Percentiles rank a stretch among this genome's conserved stretches.
Evolutionary conservation across 2,329 filamentous ascomycete genomes (phyloP).

Genomic region (Capronia epimyces): DNA sequence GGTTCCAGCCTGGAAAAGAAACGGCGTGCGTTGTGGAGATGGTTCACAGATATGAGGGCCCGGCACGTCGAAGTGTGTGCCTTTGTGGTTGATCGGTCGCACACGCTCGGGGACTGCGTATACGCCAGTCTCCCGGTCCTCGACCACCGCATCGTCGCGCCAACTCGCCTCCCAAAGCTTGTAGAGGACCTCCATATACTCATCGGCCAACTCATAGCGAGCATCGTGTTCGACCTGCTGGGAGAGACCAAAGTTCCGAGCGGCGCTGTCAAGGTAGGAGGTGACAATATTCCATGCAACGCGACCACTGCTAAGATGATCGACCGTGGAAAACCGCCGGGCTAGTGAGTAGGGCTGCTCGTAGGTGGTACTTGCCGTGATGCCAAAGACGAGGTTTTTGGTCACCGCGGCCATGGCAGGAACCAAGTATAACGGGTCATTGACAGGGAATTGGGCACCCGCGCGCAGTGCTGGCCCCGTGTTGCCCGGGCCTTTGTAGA

Average conservation of each 20-base stretch:
- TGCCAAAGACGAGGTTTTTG: slow-evolving; percentile 53
- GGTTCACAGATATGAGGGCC: slow-evolving; percentile 49
- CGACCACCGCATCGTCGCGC: slow-evolving; percentile 46
- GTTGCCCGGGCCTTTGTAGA: slow-evolving; percentile 41
- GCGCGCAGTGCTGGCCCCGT: slow-evolving; percentile 37
- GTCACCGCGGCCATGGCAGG: slow-evolving; percentile 46
- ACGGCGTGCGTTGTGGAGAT: slow-evolving; percentile 53
- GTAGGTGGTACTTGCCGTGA: slow-evolving; percentile 63
- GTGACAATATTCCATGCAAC: slow-evolving; percentile 50
- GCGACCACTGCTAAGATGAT: slow-evolving; percentile 62
- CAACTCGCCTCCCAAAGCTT: slow-evolving; percentile 52
- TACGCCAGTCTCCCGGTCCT: slow-evolving; percentile 53
- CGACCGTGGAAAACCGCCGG: slow-evolving; percentile 59
- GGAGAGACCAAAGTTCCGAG: slow-evolving; percentile 44
- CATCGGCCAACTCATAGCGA: slow-evolving; percentile 46
- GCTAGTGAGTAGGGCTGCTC: slow-evolving; percentile 65
- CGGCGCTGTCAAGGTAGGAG: slow-evolving; percentile 45
- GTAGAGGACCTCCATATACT: slow-evolving; percentile 44
- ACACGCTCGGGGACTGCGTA: slow-evolving; percentile 57
- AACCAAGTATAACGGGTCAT: slow-evolving; percentile 56
- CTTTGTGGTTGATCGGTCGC: slow-evolving; percentile 60
- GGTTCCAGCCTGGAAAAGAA: slow-evolving; percentile 56
- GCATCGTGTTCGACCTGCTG: slow-evolving; percentile 47
- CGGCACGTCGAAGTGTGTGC: slow-evolving; percentile 46
- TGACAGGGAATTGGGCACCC: slow-evolving; percentile 42